phyloP scores from a whole-genome alignment of 1,284 basidiomycete genomes.

The Trametes pubescens region DNA sequence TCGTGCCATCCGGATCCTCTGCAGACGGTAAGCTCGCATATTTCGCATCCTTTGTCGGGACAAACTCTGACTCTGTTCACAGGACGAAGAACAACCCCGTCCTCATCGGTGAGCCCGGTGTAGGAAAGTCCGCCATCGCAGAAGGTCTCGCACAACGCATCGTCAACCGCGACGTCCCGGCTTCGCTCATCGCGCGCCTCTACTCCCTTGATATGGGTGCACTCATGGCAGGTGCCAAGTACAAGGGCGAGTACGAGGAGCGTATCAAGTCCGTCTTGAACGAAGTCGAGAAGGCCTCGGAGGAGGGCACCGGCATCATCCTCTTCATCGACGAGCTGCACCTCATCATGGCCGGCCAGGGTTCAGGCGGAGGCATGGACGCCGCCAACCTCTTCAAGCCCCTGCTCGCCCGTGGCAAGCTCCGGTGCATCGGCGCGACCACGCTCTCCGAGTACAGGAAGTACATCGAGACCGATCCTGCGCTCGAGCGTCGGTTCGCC shows the following conservation, averaged over 20 bases:
- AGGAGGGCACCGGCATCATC: constrained; percentile 87
- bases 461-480: constrained; percentile 96
- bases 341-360: constrained; percentile 89
- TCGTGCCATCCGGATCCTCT: constrained; percentile 80
- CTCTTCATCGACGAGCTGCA: constrained; percentile 97
- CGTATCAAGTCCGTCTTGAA: constrained; percentile 92
- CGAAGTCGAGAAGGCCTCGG: constrained; percentile 92
- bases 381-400: constrained; percentile 93
- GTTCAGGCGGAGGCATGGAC: constrained; percentile 82
- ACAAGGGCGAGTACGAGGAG: constrained; percentile 98
- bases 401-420: constrained; percentile 89
- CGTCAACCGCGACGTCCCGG: constrained; percentile 94
- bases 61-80: constrained; percentile 30
- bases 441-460: constrained; percentile 94
- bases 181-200: constrained; percentile 85
- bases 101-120: constrained; percentile 93
- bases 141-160: constrained; percentile 98
- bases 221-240: constrained; percentile 95
- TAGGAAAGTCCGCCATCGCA: constrained; percentile 93
- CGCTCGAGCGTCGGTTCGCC: constrained; percentile 94
- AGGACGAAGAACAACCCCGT: constrained; percentile 95
- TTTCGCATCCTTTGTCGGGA: neutral
- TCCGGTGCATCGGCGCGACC: constrained; percentile 92
- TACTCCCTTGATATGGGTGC: constrained; percentile 94
- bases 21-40: constrained; percentile 60